These are phyloP conservation scores for Alternaria sp. DNA, from an alignment of 2,329 filamentous ascomycete genomes.

Conservation along the genomic window DNA sequence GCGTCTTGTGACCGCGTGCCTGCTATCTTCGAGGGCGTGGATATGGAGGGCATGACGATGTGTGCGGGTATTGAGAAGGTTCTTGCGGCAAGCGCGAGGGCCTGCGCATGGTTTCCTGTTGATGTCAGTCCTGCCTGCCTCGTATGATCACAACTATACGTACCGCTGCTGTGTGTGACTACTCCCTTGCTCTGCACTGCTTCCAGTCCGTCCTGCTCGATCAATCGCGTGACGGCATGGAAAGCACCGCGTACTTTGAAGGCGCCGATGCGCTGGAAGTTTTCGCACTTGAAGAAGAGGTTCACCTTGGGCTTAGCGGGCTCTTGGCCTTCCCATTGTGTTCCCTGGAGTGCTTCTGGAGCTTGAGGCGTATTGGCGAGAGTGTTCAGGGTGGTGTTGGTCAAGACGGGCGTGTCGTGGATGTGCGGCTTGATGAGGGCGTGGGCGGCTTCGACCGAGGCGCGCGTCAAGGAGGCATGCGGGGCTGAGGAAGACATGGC, in stretches of 20 bases:
- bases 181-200: constrained; percentile 68
- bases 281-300: constrained; percentile 96
- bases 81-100: constrained; percentile 81
- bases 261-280: constrained; percentile 85
- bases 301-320: constrained; percentile 70
- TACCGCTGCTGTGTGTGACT: constrained; percentile 88
- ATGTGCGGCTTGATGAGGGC: constrained; percentile 75
- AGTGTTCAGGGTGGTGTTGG: constrained; percentile 73
- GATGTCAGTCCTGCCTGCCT: not conserved
- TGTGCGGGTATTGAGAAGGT: constrained; percentile 77
- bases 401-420: constrained; percentile 83
- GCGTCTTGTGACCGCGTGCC: constrained; percentile 81
- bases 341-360: constrained; percentile 59
- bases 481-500: not conserved
- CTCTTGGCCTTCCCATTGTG: constrained; percentile 62
- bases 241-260: constrained; percentile 94
- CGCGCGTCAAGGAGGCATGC: constrained; percentile 69
- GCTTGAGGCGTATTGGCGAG: constrained; percentile 76
- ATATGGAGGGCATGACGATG: constrained; percentile 92
- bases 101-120: constrained; percentile 91
- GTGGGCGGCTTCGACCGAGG: constrained; percentile 75
- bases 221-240: constrained; percentile 77
- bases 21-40: constrained; percentile 83
- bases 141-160: constrained; percentile 8
- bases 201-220: constrained; percentile 59